These are phyloP conservation scores for Claviceps spartinae DNA, from an alignment of 2,329 filamentous ascomycete genomes.

Conservation along the genomic window DNA sequence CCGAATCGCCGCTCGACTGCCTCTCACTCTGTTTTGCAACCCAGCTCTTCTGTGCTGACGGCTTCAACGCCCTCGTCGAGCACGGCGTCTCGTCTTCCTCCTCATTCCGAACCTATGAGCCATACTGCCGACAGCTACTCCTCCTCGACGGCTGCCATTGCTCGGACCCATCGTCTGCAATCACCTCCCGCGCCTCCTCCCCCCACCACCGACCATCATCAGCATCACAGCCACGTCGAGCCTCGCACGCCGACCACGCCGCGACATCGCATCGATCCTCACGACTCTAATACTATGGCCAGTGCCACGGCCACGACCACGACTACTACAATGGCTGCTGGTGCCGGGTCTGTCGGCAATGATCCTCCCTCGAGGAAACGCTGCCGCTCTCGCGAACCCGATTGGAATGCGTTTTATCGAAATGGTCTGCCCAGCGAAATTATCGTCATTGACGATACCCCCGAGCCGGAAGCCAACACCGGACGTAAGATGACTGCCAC, in stretches of 20 bases:
- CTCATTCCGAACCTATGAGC: conserved; percentile 14
- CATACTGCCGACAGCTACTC: conserved; percentile 16
- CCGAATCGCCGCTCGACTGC: conserved; percentile 17
- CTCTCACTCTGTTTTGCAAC: conserved; percentile 14
- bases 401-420: conserved; percentile 72
- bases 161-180: conserved; percentile 13
- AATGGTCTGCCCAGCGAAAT: conserved; percentile 75
- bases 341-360: conserved; percentile 18
- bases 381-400: conserved; percentile 48
- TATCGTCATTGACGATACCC: conserved; percentile 70
- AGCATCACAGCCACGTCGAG: conserved; percentile 9
- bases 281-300: conserved; percentile 13
- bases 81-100: conserved; percentile 12
- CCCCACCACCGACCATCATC: conserved; percentile 15
- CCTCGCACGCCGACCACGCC: conserved; percentile 11
- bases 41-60: conserved; percentile 10
- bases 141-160: conserved; percentile 19
- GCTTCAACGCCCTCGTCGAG: conserved; percentile 12
- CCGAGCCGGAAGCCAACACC: conserved; percentile 38
- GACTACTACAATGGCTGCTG: conserved; percentile 1
- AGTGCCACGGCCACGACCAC: conserved; percentile 3
- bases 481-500: conserved; percentile 22
- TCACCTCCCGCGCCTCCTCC: conserved; percentile 18
- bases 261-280: conserved; percentile 7
- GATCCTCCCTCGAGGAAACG: conserved; percentile 31